Evolutionary conservation across 805 yeast species (phyloP), one percentile per base, ranked within the genome.

Genomic region (Pichia manshurica): DNA sequence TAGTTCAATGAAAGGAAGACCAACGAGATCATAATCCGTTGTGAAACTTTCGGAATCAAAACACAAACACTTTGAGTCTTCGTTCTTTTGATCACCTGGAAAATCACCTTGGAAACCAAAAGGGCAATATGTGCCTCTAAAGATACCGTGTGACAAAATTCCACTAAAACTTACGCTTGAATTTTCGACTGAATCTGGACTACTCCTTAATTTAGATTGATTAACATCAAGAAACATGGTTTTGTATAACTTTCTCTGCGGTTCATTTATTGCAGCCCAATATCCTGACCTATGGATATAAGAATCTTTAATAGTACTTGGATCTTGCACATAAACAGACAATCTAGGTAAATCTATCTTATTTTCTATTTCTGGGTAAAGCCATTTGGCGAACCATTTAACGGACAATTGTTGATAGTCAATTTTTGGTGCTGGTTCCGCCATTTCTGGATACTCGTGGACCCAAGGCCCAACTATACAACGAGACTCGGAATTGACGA

Each of bases 381-480:
- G 56, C 54, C 68, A 69, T 47, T 70, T 71, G 36, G 56, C 51
- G 56, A 68, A 72, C 77, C 76, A 72, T 21, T 59, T 54, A 33
- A 69, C 53, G 1, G 74, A 66, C 25, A 71, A 43, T 50, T 72
- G 73, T 35, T 68, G 70, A 46, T 67, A 72, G 3, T 75, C 76
- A 53, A 72, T 67, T 47, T 65, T 66, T 29, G 77, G 76, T 9
- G 64, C 62, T 6, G 75, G 76, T 31, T 67, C 69, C 1, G 75
- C 76, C 60, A 72, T 67, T 52, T 72, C 75, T 3, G 76, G 77
- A 55, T 64, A 72, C 52, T 72, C 76, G 52, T 72, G 77, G 41
- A 72, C 75, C 77, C 76, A 72, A 8, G 75, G 77, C 20, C 76
- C 75, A 53, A 72, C 64, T 15, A 72, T 48, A 32, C 66, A 67